Evolutionary conservation across 148 eudicot species (phyloP), one percentile per base, ranked within the genome.

Genomic region (Persicaria maculosa): DNA sequence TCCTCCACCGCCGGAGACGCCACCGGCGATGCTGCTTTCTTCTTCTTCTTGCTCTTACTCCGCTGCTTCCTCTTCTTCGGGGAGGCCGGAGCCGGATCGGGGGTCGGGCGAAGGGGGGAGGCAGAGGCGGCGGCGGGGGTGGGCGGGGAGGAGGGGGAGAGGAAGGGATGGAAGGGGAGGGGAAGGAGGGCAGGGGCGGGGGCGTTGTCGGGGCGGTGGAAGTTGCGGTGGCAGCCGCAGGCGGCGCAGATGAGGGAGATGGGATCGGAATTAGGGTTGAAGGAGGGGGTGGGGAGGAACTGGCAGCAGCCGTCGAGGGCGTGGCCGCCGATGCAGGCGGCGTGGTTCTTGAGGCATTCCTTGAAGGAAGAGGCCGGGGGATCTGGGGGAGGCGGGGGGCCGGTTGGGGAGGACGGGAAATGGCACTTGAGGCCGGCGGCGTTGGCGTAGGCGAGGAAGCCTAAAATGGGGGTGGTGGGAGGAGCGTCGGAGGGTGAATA

Each of bases 191-290:
- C 78, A 71, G 76, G 58, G 75, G 72, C 0, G 77, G 77, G 0
- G 73, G 40, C 50, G 80, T 81, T 87, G 44, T 79, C 83, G 0
- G 89, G 83, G 76, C 94, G 97, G 86, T 92, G 97, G 84, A 92
- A 92, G 76, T 88, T 91, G 10, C 97, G 93, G 86, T 91, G 97
- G 78, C 97, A 91, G 5, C 92, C 93, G 67, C 97, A 91, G 6
- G 90, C 97, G 47, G 91, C 94, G 76, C 97, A 92, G 40, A 68
- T 84, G 44, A 92, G 87, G 17, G 88, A 82, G 36, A 81, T 76
- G 81, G 92, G 87, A 68, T 84, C 81, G 1, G 72, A 0, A 2
- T 76, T 50, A 72, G 77, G 40, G 40, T 31, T 31, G 40, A 31
- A 31, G 40, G 83, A 59, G 73, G 90, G 83, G 3, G 89, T 79